Evolutionary conservation across 2,329 filamentous ascomycete genomes (phyloP).

Genomic region (Didymellaceae sp.): DNA sequence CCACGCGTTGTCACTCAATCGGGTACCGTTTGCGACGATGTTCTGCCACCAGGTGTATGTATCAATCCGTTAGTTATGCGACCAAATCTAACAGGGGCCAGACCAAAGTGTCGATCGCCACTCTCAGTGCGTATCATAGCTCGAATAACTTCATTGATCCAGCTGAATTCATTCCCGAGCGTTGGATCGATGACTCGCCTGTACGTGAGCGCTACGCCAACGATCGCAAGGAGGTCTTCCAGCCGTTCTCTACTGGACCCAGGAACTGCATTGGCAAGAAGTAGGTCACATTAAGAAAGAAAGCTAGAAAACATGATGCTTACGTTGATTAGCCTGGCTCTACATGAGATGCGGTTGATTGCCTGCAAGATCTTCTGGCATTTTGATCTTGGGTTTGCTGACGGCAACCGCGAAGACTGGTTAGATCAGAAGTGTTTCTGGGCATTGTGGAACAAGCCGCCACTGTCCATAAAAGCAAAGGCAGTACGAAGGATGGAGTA

Average conservation of each 20-base stretch:
- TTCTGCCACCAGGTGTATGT: no score
- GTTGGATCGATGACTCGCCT: slow-evolving; percentile 45
- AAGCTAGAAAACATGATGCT: background rate
- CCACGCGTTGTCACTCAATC: background rate
- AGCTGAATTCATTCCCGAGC: slow-evolving; percentile 49
- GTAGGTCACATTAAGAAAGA: slow-evolving; percentile 25
- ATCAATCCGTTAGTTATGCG: no score
- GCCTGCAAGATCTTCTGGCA: background rate
- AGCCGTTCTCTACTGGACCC: slow-evolving; percentile 32
- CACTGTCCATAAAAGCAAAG: background rate
- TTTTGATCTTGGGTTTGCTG: background rate
- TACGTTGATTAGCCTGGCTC: background rate
- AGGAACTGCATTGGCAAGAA: slow-evolving; percentile 49
- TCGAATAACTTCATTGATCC: slow-evolving; percentile 47
- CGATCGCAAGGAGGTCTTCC: background rate
- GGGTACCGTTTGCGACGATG: background rate
- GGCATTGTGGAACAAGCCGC: background rate
- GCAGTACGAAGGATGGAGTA: no score
- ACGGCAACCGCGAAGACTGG: no score
- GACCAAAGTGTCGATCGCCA: no score
- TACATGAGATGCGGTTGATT: background rate
- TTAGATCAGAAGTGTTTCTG: background rate
- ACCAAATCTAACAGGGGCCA: no score
- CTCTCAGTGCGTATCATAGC: background rate
- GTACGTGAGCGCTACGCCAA: slow-evolving; percentile 25